Base-by-base conservation (phyloP, 2,329 filamentous ascomycete genomes). In the Lecanicillium sp. region DNA sequence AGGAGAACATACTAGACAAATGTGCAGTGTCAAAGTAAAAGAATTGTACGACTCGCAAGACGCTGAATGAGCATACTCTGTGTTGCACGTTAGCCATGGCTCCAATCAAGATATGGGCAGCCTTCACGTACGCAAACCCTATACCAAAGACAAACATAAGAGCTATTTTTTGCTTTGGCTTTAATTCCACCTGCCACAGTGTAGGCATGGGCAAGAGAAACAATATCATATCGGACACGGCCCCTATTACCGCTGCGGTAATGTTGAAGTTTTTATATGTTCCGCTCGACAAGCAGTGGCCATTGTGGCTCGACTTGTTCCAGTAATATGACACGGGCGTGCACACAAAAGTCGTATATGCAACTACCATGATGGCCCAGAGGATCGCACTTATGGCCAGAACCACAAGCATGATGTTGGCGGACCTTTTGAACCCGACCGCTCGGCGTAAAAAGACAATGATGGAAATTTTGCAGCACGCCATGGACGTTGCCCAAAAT, bases 401-500 rank as follows among this genome's bases (percentile, higher is more conserved):
- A 13, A 30, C 11, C 4, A 38, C 13, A n/a, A 42, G 40, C 7
- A 16, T 25, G 14, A n/a, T 14, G 18, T 34, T 38, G 18, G 38
- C 18, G 9, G 29, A 32, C 29, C 40, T 30, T 19, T 22, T 38
- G 31, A 38, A 42, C 25, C 35, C 35, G 28, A 42, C 35, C 7
- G 29, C 40, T 13, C 40, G 35, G 11, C 29, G 35, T n/a, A 42
- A 15, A 15, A 42, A 42, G 32, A 42, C 27, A 8, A 42, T 35
- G 32, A 42, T 42, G 30, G 40, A 35, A 4, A 42, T 31, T 29
- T 42, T 42, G 35, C 35, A 38, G 28, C 35, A 38, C 14, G 40
- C 40, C 5, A 27, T 42, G 12, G 40, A 42, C 27, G 22, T 29
- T 22, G 40, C 35, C 40, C 40, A 42, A 19, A 42, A 42, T 12